phyloP scores from a whole-genome alignment of 768 basidiomycete species.

The Pluteus cervinus region DNA sequence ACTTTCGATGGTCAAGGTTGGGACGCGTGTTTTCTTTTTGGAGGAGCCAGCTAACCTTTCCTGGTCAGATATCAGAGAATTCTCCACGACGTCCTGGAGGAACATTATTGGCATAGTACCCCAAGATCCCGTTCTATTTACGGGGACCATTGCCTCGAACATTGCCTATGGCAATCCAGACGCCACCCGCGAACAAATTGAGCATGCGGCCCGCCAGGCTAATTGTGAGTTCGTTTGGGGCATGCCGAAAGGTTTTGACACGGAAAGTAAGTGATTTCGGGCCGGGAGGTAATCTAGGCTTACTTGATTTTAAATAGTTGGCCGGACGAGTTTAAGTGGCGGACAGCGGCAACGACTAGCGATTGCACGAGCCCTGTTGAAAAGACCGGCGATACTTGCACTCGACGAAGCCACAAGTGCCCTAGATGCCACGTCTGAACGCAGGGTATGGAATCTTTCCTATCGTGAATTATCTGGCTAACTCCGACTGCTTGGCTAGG shows the following conservation, averaged over 20 bases:
- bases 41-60: slow-evolving; percentile 1
- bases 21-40: slow-evolving; percentile 9
- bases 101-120: slow-evolving; percentile 89
- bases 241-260: slow-evolving; percentile 92
- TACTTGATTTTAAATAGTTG: slow-evolving; percentile 35
- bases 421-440: slow-evolving; percentile 84
- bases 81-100: slow-evolving; percentile 83
- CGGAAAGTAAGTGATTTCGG: slow-evolving; percentile 56
- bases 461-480: background rate
- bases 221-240: slow-evolving; percentile 97
- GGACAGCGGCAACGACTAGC: slow-evolving; percentile 80
- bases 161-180: slow-evolving; percentile 81
- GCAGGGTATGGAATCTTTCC: slow-evolving; percentile 42
- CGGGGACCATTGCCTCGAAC: slow-evolving; percentile 91
- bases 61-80: slow-evolving; percentile 74
- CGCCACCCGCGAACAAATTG: slow-evolving; percentile 78
- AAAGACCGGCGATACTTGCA: slow-evolving; percentile 82
- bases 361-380: slow-evolving; percentile 82
- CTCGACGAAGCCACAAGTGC: slow-evolving; percentile 90
- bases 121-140: slow-evolving; percentile 89
- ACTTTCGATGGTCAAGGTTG: slow-evolving; percentile 85
- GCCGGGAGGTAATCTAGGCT: background rate
- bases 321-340: slow-evolving; percentile 64
- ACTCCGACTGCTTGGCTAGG: slow-evolving; percentile 28
- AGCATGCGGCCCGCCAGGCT: slow-evolving; percentile 82